Conservation (phyloP, 805 yeast genomes). For the Helenozyma baotianmanensis region DNA sequence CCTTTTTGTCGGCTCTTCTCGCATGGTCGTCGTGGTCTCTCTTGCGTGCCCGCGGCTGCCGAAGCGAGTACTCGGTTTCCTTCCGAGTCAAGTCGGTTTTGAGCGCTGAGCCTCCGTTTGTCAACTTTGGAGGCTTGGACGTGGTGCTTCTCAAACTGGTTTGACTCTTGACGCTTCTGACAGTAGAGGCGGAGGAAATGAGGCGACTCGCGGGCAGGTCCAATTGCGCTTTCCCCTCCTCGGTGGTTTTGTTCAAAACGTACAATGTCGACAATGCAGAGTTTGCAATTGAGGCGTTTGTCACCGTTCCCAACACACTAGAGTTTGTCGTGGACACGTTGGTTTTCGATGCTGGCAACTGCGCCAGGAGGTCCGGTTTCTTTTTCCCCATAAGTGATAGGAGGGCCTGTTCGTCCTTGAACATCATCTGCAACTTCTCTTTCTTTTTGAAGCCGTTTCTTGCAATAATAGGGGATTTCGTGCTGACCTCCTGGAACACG, state of each 20-base stretch:
- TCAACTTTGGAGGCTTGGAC: too few relatives aligned
- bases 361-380: not conserved
- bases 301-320: slow-evolving; percentile 34
- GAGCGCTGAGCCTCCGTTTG: too few relatives aligned
- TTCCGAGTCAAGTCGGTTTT: too few relatives aligned
- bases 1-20: slow-evolving; percentile 4
- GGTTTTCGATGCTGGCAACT: slow-evolving; percentile 16
- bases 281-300: slow-evolving; percentile 21
- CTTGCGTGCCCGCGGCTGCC: too few relatives aligned
- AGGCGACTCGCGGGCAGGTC: not conserved
- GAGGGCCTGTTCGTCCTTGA: slow-evolving; percentile 17
- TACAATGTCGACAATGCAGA: slow-evolving; percentile 39
- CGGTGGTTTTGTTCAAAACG: slow-evolving; percentile 26
- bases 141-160: not conserved
- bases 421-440: not conserved
- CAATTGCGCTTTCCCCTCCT: slow-evolving; percentile 4
- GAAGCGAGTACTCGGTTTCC: too few relatives aligned
- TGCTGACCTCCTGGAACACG: slow-evolving; percentile 39
- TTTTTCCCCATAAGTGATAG: slow-evolving; percentile 24
- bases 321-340: slow-evolving; percentile 31
- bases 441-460: slow-evolving; percentile 1
- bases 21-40: too few relatives aligned
- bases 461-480: slow-evolving; percentile 4
- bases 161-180: not conserved
- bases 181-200: not conserved